Percentiles rank a stretch among this genome's conserved stretches.
phyloP scores from a whole-genome alignment of 768 basidiomycete genomes.

The Baorangia bicolor region DNA sequence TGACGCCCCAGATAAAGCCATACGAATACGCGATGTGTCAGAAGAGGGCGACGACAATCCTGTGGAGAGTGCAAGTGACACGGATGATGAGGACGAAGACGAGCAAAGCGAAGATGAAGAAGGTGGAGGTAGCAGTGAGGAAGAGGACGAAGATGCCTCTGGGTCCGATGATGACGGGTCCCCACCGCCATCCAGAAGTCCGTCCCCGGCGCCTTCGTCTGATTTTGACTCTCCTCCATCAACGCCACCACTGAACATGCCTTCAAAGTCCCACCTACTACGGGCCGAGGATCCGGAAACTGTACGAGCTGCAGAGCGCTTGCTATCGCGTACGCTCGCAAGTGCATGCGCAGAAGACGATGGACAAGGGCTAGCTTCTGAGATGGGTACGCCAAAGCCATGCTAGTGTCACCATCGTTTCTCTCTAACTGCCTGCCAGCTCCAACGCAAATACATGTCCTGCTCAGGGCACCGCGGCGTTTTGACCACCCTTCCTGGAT shows the following conservation, averaged over 20 bases:
- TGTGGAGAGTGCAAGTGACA: background rate
- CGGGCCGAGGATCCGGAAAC: conserved; percentile 36
- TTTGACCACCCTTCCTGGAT: conserved; percentile 48
- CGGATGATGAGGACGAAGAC: conserved; percentile 4
- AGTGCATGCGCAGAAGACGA: conserved; percentile 43
- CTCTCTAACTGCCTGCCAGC: conserved; percentile 28
- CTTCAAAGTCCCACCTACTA: background rate
- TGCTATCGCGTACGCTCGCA: conserved; percentile 46
- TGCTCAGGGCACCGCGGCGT: conserved; percentile 47
- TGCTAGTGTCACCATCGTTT: background rate
- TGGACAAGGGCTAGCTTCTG: conserved; percentile 38
- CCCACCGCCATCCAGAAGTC: conserved; percentile 25
- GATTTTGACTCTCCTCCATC: conserved; percentile 26
- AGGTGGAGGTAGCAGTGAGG: conserved; percentile 6
- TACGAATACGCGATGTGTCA: conserved; percentile 23
- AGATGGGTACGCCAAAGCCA: conserved; percentile 35
- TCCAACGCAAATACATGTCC: conserved; percentile 47
- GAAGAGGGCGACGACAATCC: background rate
- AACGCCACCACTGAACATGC: conserved; percentile 10
- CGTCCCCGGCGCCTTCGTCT: conserved; percentile 21
- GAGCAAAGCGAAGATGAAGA: conserved; percentile 10
- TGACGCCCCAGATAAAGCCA: too few relatives aligned
- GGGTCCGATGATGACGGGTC: conserved; percentile 12
- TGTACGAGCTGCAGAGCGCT: conserved; percentile 36
- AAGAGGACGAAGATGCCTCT: conserved; percentile 1